These are phyloP conservation scores for Camelina hispida DNA, from an alignment of 345 rosid genomes.

Conservation along the genomic window DNA sequence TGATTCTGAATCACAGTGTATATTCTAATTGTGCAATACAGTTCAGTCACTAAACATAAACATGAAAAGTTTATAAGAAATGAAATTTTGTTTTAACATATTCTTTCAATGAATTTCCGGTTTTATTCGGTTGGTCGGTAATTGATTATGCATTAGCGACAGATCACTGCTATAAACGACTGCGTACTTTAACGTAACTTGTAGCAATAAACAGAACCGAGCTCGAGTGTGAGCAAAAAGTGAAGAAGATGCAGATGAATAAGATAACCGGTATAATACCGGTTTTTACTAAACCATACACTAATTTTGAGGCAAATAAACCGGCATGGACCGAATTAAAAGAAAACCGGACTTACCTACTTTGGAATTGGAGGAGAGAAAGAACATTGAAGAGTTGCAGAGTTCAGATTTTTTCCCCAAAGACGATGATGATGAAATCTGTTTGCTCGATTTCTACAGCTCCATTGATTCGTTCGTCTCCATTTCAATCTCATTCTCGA, in stretches of 20 bases:
- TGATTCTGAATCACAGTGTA: slow-evolving; percentile 18
- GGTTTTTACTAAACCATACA: not conserved
- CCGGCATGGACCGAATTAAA: not conserved
- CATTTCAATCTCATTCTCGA: slow-evolving; percentile 23
- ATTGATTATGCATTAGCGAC: not conserved
- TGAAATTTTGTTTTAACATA: slow-evolving; percentile 8
- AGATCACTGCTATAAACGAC: not conserved
- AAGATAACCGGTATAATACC: not conserved
- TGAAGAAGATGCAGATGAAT: not conserved
- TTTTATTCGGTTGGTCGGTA: not conserved
- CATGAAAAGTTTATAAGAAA: slow-evolving; percentile 4
- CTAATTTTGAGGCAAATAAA: not conserved
- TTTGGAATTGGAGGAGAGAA: not conserved
- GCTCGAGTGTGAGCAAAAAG: too few species aligned
- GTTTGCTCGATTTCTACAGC: slow-evolving; percentile 39
- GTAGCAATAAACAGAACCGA: too few species aligned
- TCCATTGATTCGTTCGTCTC: slow-evolving; percentile 34
- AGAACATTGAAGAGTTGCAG: not conserved
- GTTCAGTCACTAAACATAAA: slow-evolving; percentile 9
- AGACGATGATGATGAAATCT: slow-evolving; percentile 47
- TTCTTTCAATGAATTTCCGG: not conserved
- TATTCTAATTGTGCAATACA: slow-evolving; percentile 28
- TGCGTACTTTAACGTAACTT: too few species aligned
- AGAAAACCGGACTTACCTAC: slow-evolving; percentile 10
- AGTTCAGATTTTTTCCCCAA: not conserved